Percentiles rank a stretch among this genome's conserved stretches.
These are phyloP conservation scores for Tremella mesenterica DNA, from an alignment of 768 basidiomycete species.

Conservation along the genomic window DNA sequence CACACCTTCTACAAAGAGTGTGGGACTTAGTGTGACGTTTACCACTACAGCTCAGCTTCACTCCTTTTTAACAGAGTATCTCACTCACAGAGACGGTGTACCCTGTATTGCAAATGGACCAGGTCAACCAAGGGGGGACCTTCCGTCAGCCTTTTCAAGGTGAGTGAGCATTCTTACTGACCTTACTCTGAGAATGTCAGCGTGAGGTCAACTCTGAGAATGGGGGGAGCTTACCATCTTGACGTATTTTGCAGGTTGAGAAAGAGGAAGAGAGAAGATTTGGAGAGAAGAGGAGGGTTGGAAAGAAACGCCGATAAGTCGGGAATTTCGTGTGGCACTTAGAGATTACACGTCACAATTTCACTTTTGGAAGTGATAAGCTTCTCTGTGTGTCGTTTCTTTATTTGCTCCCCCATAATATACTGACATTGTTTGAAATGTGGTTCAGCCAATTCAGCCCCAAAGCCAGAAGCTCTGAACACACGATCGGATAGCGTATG, in stretches of 20 bases:
- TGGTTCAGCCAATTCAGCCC: not conserved
- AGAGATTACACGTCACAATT: not conserved
- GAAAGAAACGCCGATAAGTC: constrained; percentile 12
- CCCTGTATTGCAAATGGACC: constrained; percentile 50
- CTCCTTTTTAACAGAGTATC: not conserved
- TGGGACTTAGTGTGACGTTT: constrained; percentile 95
- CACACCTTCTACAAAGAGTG: constrained; percentile 95
- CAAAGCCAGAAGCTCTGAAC: too few relatives aligned
- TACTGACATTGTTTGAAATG: not conserved
- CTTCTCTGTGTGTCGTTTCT: too few relatives aligned
- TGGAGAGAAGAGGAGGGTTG: not conserved
- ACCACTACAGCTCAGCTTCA: constrained; percentile 49
- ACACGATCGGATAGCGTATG: too few relatives aligned
- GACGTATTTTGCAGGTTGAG: constrained; percentile 21
- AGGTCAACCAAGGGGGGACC: constrained; percentile 50
- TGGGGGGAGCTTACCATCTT: constrained; percentile 31
- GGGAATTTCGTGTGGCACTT: constrained; percentile 17
- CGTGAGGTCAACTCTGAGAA: not conserved
- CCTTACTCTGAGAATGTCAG: constrained; percentile 18
- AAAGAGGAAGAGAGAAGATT: constrained; percentile 16
- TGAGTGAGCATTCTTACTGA: constrained; percentile 9
- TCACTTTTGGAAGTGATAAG: too few relatives aligned
- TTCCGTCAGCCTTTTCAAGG: constrained; percentile 56
- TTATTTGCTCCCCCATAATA: not conserved
- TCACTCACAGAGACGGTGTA: constrained; percentile 87